Percentiles rank a stretch among this genome's conserved stretches.
phyloP scores from a whole-genome alignment of 2,329 filamentous ascomycete genomes.

The Aspergillus puulaauensis region DNA sequence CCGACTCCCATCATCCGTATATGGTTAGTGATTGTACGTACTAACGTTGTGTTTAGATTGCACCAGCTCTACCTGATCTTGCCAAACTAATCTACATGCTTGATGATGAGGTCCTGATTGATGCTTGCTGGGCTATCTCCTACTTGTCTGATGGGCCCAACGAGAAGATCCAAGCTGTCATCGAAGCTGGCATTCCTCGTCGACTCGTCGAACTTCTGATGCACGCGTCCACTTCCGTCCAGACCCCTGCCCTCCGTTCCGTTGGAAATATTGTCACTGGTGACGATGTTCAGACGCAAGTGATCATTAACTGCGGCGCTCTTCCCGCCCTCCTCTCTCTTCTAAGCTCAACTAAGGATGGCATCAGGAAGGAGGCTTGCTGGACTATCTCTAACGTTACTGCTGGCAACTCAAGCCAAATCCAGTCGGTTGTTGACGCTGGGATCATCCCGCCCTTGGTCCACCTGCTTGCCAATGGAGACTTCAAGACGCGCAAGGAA shows the following conservation, averaged over 20 bases:
- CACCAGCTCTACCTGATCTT: slow-evolving; percentile 89
- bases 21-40: neutral
- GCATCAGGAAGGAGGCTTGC: slow-evolving; percentile 98
- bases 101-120: slow-evolving; percentile 96
- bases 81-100: slow-evolving; percentile 98
- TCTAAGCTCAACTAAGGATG: slow-evolving; percentile 95
- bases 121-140: slow-evolving; percentile 99
- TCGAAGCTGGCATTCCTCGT: slow-evolving; percentile 95
- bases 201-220: slow-evolving; percentile 95
- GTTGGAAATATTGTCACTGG: slow-evolving; percentile 99
- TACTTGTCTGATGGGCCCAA: slow-evolving; percentile 98
- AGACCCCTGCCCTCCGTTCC: slow-evolving; percentile 93
- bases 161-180: slow-evolving; percentile 98
- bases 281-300: slow-evolving; percentile 97
- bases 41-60: slow-evolving; percentile 62
- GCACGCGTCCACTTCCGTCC: slow-evolving; percentile 96
- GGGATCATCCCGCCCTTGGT: slow-evolving; percentile 97
- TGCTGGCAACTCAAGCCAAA: slow-evolving; percentile 95
- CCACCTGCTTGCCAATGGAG: slow-evolving; percentile 91
- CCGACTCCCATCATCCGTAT: slow-evolving; percentile 22
- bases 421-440: slow-evolving; percentile 93
- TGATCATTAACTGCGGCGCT: slow-evolving; percentile 98
- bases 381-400: slow-evolving; percentile 99
- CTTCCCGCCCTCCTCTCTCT: slow-evolving; percentile 90
- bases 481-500: slow-evolving; percentile 98